These are phyloP conservation scores for Aaosphaeria arxii DNA, from an alignment of 2,329 filamentous ascomycete genomes.

Conservation along the genomic window DNA sequence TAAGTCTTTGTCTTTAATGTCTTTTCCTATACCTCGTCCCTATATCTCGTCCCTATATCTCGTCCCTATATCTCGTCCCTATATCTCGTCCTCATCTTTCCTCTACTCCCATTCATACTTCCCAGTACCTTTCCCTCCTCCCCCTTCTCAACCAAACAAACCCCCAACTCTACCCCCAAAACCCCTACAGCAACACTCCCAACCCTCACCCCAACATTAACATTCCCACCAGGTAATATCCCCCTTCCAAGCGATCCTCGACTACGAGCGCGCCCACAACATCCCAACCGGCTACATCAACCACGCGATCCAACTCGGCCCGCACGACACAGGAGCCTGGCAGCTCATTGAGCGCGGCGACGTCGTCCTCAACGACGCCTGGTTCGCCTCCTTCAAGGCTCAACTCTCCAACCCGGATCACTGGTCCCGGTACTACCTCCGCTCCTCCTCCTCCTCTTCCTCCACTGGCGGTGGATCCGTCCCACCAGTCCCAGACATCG, in stretches of 20 bases:
- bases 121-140: too few relatives aligned
- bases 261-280: conserved; percentile 74
- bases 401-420: conserved; percentile 66
- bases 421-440: conserved; percentile 63
- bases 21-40: not conserved
- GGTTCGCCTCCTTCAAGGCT: conserved; percentile 71
- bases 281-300: conserved; percentile 92
- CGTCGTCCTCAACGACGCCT: conserved; percentile 69
- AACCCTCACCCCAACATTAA: not conserved
- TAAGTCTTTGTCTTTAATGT: conserved; percentile 52
- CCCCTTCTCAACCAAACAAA: too few relatives aligned
- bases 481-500: conserved; percentile 68
- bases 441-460: not conserved
- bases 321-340: conserved; percentile 75
- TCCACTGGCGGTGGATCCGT: conserved; percentile 17
- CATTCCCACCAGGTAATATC: conserved; percentile 66
- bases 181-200: not conserved
- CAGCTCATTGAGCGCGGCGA: conserved; percentile 83
- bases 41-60: too few relatives aligned
- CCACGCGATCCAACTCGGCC: conserved; percentile 75
- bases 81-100: too few relatives aligned
- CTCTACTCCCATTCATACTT: too few relatives aligned
- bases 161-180: conserved; percentile 1
- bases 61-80: too few relatives aligned
- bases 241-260: conserved; percentile 87